Evolutionary conservation across 2,329 filamentous ascomycete genomes (phyloP).

Genomic region (Monilinia aucupariae): DNA sequence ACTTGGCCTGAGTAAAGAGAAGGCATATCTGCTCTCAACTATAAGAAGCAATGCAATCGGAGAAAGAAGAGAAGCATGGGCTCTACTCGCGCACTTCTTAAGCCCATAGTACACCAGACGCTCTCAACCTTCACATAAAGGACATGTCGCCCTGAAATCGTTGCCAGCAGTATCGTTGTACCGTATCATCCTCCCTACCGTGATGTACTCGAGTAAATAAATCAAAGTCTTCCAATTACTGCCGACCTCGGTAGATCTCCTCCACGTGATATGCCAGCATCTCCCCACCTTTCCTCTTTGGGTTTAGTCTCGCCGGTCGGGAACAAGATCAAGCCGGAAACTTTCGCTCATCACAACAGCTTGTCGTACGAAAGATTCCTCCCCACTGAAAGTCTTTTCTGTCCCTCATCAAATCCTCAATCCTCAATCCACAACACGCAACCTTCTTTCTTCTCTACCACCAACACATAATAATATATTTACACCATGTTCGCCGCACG

Average conservation of each 20-base stretch:
- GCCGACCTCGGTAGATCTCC: slow-evolving; percentile 3
- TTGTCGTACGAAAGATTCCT: slow-evolving; percentile 9
- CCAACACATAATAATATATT: slow-evolving; percentile 10
- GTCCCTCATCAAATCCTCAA: slow-evolving; percentile 15
- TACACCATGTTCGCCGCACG: slow-evolving; percentile 66
- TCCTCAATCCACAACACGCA: slow-evolving; percentile 17
- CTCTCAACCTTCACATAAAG: not conserved
- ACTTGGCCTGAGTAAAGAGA: not conserved
- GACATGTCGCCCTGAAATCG: not conserved
- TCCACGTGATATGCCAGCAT: not conserved
- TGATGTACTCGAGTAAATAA: not conserved
- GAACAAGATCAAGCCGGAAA: slow-evolving; percentile 3
- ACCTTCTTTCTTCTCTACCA: slow-evolving; percentile 11
- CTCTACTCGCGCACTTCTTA: not conserved
- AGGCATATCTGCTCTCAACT: not conserved
- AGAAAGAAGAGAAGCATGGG: not conserved
- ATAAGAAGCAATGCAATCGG: not conserved
- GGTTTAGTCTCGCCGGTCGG: not conserved
- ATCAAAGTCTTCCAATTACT: not conserved
- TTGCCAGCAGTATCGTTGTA: not conserved
- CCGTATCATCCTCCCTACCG: no score
- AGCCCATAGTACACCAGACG: no score
- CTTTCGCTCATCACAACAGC: slow-evolving; percentile 7
- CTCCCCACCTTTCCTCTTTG: not conserved
- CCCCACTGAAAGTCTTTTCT: slow-evolving; percentile 9